phyloP scores from a whole-genome alignment of 2,329 filamentous ascomycete species.

The Fusarium robinianum region DNA sequence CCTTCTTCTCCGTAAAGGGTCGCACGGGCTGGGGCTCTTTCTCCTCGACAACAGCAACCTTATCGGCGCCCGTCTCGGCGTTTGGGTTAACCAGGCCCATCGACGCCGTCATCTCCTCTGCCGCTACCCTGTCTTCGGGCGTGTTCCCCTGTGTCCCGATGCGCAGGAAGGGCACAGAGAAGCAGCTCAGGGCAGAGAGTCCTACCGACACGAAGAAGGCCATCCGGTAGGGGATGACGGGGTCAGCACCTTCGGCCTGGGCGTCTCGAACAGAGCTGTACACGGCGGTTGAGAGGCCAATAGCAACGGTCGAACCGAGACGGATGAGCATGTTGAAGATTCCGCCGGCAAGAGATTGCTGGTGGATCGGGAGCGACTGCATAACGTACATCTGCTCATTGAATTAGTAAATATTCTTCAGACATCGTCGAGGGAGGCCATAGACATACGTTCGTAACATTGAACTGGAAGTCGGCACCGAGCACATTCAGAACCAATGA shows the following conservation, averaged over 20 bases:
- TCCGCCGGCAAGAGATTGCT: constrained; percentile 68
- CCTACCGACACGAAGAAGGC: constrained; percentile 30
- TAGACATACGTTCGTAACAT: constrained; percentile 64
- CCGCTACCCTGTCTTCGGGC: constrained; percentile 10
- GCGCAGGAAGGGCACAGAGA: constrained; percentile 24
- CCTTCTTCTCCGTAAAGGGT: constrained; percentile 2
- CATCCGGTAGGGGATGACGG: constrained; percentile 20
- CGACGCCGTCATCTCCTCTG: constrained; percentile 10
- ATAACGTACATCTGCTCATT: constrained; percentile 67
- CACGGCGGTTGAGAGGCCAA: constrained; percentile 65
- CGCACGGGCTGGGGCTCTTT: constrained; percentile 1
- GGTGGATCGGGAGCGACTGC: constrained; percentile 63
- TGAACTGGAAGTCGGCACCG: constrained; percentile 72
- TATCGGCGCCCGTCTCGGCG: constrained; percentile 1
- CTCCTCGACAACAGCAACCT: background rate
- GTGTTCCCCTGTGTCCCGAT: constrained; percentile 29
- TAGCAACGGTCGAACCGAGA: constrained; percentile 61
- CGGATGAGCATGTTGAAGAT: constrained; percentile 70
- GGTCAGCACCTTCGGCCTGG: constrained; percentile 22
- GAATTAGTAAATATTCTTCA: constrained; percentile 4
- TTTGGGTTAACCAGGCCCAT: constrained; percentile 20
- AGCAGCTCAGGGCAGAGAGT: constrained; percentile 21
- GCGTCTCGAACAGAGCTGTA: constrained; percentile 51
- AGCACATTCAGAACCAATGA: constrained; percentile 63
- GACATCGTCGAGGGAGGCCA: background rate